Percentiles rank a stretch among this genome's conserved stretches.
phyloP scores from a whole-genome alignment of 495 filamentous ascomycete species.

The Hypoxylon fuscum region DNA sequence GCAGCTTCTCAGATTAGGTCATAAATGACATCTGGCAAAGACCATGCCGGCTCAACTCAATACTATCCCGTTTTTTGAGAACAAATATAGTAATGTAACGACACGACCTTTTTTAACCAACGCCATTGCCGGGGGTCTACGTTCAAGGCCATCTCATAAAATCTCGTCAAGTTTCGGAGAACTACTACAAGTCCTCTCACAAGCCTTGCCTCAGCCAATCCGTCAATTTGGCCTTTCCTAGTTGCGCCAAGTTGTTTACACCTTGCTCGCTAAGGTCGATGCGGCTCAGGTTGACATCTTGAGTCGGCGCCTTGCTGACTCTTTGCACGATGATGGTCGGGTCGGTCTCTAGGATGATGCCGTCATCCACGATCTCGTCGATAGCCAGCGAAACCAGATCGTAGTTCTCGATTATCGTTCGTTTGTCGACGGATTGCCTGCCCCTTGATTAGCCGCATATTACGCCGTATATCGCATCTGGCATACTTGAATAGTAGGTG shows the following conservation, averaged over 20 bases:
- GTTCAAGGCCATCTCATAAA: constrained; percentile 20
- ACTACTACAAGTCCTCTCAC: constrained; percentile 46
- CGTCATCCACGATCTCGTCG: constrained; percentile 96
- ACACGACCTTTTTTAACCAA: constrained; percentile 45
- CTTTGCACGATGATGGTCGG: constrained; percentile 89
- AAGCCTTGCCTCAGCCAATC: constrained; percentile 88
- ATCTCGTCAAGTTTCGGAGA: constrained; percentile 9
- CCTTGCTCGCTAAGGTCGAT: constrained; percentile 98
- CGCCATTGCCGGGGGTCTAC: constrained; percentile 40
- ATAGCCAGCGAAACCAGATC: constrained; percentile 89
- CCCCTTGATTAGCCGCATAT: constrained; percentile 12
- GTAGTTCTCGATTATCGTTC: constrained; percentile 98
- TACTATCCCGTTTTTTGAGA: constrained; percentile 35
- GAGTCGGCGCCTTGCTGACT: constrained; percentile 89
- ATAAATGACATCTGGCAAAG: constrained; percentile 42
- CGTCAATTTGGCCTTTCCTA: constrained; percentile 89
- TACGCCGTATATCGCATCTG: background rate
- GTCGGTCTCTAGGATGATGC: constrained; percentile 96
- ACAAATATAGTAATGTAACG: constrained; percentile 29
- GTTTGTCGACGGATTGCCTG: constrained; percentile 94
- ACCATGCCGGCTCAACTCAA: constrained; percentile 22
- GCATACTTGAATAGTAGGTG: constrained; percentile 91
- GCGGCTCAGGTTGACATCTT: constrained; percentile 89
- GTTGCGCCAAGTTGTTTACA: constrained; percentile 91
- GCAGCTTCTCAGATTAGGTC: constrained; percentile 70